Conservation (phyloP, 176 grass and related monocot genomes). For the Pontederia paniculata region DNA sequence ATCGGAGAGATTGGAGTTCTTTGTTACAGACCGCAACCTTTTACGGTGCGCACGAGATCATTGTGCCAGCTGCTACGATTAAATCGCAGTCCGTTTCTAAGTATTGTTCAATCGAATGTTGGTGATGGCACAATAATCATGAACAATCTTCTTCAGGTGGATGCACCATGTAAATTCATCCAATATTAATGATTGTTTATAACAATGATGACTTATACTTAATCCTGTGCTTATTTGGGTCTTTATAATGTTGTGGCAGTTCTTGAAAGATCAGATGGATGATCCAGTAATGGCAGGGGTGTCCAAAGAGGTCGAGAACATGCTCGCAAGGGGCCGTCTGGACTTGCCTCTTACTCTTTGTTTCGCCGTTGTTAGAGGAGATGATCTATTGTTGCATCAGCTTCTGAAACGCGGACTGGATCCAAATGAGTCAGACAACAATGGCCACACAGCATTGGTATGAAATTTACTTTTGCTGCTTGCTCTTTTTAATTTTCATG, state of each 20-base stretch:
- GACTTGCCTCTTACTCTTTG: conserved; percentile 74
- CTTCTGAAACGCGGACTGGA: conserved; percentile 74
- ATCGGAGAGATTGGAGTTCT: conserved; percentile 92
- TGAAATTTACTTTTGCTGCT: conserved; percentile 9
- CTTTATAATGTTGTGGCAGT: conserved; percentile 21
- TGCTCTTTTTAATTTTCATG: neutral
- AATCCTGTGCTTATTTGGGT: no score
- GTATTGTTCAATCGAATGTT: conserved; percentile 77
- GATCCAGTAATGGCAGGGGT: conserved; percentile 43
- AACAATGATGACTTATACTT: no score
- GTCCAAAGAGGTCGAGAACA: conserved; percentile 76
- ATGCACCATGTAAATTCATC: neutral
- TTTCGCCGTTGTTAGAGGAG: conserved; percentile 68
- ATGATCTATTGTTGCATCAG: conserved; percentile 59
- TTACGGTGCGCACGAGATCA: conserved; percentile 86
- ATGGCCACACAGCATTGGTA: conserved; percentile 59
- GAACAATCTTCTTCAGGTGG: conserved; percentile 87
- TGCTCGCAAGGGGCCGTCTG: conserved; percentile 62
- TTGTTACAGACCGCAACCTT: conserved; percentile 87
- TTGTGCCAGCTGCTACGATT: conserved; percentile 79
- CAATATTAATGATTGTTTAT: neutral
- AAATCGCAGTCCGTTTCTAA: conserved; percentile 74
- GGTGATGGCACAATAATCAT: conserved; percentile 89
- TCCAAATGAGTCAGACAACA: conserved; percentile 68
- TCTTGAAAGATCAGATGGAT: conserved; percentile 45